These are phyloP conservation scores for Leersia perrieri DNA, from an alignment of 176 grass and related monocot species.

Conservation along the genomic window DNA sequence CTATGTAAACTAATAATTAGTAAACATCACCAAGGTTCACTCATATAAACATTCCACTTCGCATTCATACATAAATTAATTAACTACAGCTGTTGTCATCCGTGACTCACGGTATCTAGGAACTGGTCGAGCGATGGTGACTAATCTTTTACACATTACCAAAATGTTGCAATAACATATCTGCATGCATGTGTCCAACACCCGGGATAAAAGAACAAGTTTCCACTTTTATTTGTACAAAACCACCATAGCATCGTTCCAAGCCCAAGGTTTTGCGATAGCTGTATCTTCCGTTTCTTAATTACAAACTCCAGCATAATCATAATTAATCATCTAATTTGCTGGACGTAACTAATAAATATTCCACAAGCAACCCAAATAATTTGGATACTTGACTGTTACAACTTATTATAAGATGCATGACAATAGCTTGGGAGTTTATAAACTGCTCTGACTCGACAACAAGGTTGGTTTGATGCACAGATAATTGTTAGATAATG, in stretches of 20 bases:
- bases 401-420: no score
- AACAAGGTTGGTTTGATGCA: no score
- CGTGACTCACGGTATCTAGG: no score
- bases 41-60: no score
- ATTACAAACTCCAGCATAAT: not conserved
- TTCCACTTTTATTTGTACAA: not conserved
- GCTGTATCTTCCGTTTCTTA: not conserved
- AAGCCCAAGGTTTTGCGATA: not conserved
- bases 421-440: not conserved
- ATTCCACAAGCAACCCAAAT: not conserved
- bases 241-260: not conserved
- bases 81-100: no score
- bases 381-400: not conserved
- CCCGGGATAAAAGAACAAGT: not conserved
- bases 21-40: not conserved
- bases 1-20: not conserved
- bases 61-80: no score
- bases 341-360: not conserved
- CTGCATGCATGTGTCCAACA: not conserved
- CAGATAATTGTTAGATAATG: no score
- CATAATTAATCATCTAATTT: not conserved
- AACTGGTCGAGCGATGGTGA: no score
- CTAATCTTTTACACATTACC: no score
- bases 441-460: not conserved
- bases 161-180: no score